Evolutionary conservation across 345 rosid species (phyloP).

Genomic region (Garcia nutans): DNA sequence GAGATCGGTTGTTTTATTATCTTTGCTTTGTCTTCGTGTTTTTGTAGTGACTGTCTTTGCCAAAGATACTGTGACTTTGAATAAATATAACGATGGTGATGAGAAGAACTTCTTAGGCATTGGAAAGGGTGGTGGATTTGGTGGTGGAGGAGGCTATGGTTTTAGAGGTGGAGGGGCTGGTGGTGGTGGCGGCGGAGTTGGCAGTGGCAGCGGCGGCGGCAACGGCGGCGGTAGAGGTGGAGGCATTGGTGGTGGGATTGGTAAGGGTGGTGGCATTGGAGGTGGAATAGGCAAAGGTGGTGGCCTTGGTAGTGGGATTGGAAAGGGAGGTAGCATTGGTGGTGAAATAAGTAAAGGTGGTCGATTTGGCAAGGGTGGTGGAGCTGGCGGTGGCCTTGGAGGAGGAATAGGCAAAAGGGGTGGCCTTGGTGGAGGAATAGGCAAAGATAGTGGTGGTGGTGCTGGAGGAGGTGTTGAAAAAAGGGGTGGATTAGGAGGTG

Average conservation of each 20-base stretch:
- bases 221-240: background rate
- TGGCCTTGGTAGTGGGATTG: slow-evolving; percentile 28
- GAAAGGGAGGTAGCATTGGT: slow-evolving; percentile 21
- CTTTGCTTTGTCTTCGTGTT: slow-evolving; percentile 48
- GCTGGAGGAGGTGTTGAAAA: slow-evolving; percentile 18
- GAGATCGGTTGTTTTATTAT: slow-evolving; percentile 28
- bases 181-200: slow-evolving; percentile 11
- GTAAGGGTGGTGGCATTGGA: background rate
- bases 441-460: slow-evolving; percentile 26
- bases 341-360: slow-evolving; percentile 23
- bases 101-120: slow-evolving; percentile 17
- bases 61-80: slow-evolving; percentile 28
- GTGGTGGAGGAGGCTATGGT: slow-evolving; percentile 17
- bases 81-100: slow-evolving; percentile 15
- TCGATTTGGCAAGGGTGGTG: too few species aligned
- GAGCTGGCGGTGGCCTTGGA: slow-evolving; percentile 16
- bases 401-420: slow-evolving; percentile 29
- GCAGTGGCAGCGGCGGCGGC: background rate
- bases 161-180: slow-evolving; percentile 17
- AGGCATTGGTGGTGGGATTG: slow-evolving; percentile 5
- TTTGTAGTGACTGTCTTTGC: slow-evolving; percentile 43
- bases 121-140: slow-evolving; percentile 16
- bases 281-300: slow-evolving; percentile 19
- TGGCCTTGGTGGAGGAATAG: slow-evolving; percentile 28
- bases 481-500: slow-evolving; percentile 16